Evolutionary conservation across 106 monocot species (phyloP).

Genomic region (Acorus calamus): DNA sequence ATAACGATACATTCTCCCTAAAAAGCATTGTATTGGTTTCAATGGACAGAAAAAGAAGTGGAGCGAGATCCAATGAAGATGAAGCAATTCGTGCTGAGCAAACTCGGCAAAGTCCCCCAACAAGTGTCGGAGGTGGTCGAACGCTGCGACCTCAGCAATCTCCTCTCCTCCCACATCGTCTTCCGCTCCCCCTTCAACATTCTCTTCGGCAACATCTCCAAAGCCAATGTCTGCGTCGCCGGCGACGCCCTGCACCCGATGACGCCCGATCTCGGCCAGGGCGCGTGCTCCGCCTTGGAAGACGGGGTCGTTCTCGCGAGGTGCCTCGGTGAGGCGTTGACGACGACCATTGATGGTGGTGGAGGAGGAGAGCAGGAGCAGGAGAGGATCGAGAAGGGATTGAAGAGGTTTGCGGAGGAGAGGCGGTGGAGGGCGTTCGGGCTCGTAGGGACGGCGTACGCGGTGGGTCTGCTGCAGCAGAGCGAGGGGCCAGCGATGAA

Average conservation of each 20-base stretch:
- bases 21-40: background rate
- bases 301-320: slow-evolving; percentile 56
- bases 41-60: slow-evolving; percentile 24
- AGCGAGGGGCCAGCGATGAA: slow-evolving; percentile 15
- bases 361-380: slow-evolving; percentile 7
- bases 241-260: slow-evolving; percentile 84
- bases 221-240: slow-evolving; percentile 42
- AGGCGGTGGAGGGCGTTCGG: slow-evolving; percentile 65
- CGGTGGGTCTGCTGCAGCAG: slow-evolving; percentile 40
- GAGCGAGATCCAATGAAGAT: slow-evolving; percentile 17
- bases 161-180: slow-evolving; percentile 45
- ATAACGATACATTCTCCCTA: too few species aligned
- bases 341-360: background rate
- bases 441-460: slow-evolving; percentile 37
- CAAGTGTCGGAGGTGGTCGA: slow-evolving; percentile 28
- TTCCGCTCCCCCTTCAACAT: slow-evolving; percentile 45
- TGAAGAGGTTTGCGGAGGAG: slow-evolving; percentile 43
- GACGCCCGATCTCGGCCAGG: slow-evolving; percentile 77
- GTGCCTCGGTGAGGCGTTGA: slow-evolving; percentile 36
- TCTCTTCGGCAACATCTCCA: slow-evolving; percentile 30
- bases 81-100: slow-evolving; percentile 22
- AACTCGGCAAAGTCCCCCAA: slow-evolving; percentile 29
- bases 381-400: slow-evolving; percentile 22
- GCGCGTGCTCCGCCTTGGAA: slow-evolving; percentile 68
- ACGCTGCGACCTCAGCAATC: slow-evolving; percentile 29